Percentiles rank a stretch among this genome's conserved stretches.
Conservation (phyloP, 208 protist genomes). For the Novymonas esmeraldas region DNA sequence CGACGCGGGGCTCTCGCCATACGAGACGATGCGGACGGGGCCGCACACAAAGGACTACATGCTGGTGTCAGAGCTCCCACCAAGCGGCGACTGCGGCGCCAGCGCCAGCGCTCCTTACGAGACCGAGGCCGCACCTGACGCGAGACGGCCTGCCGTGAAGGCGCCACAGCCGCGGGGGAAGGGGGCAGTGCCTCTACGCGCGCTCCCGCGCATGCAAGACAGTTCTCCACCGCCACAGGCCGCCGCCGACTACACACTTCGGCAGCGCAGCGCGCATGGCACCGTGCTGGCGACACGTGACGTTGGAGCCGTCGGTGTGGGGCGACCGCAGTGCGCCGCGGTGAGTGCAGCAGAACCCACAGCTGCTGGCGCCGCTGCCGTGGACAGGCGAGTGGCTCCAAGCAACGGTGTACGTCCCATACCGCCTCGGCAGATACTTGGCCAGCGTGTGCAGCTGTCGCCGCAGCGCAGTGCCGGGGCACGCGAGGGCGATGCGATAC, state of each 20-base stretch:
- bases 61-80: slow-evolving; percentile 9
- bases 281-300: neutral
- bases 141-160: neutral
- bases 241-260: neutral
- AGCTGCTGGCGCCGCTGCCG: slow-evolving; percentile 1
- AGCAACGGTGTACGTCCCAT: slow-evolving; percentile 2
- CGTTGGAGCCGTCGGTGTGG: neutral
- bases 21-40: neutral
- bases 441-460: neutral
- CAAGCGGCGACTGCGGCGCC: neutral
- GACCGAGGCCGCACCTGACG: neutral
- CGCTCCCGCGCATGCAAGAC: neutral
- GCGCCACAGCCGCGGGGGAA: slow-evolving; percentile 4
- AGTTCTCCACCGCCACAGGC: neutral
- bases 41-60: slow-evolving; percentile 5
- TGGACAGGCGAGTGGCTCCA: slow-evolving; percentile 1
- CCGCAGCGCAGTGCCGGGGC: neutral
- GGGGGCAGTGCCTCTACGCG: neutral
- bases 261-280: slow-evolving; percentile 3
- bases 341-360: no score
- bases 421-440: slow-evolving; percentile 6
- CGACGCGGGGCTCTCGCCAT: neutral
- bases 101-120: slow-evolving; percentile 5
- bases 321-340: no score
- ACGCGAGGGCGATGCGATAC: neutral